Conservation (phyloP, 2,329 filamentous ascomycete genomes). For the Neurospora sp. region DNA sequence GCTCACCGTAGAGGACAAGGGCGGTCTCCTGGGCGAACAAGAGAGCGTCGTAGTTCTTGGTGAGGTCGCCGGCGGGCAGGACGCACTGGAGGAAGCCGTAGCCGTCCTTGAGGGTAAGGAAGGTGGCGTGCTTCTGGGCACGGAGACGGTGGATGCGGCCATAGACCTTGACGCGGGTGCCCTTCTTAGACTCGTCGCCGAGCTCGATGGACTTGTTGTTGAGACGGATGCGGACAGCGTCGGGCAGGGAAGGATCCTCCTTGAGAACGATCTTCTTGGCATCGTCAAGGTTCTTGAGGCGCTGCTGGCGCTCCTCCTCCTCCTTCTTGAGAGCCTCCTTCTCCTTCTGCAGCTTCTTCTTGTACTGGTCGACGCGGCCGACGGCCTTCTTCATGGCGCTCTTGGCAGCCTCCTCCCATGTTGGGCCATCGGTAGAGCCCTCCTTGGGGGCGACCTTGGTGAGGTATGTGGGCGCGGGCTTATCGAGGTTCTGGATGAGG, state of each 20-base stretch:
- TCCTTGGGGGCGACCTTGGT: constrained; percentile 55
- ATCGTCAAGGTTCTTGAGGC: constrained; percentile 62
- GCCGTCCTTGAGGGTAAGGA: constrained; percentile 78
- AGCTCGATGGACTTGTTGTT: constrained; percentile 56
- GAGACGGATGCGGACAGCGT: constrained; percentile 66
- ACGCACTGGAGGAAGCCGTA: constrained; percentile 81
- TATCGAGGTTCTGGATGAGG: constrained; percentile 58
- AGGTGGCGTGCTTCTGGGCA: constrained; percentile 74
- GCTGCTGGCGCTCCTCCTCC: constrained; percentile 61
- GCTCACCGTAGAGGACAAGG: constrained; percentile 72
- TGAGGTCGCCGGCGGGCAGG: constrained; percentile 63
- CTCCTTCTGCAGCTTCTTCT: constrained; percentile 77
- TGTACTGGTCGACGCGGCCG: constrained; percentile 62
- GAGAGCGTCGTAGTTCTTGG: constrained; percentile 85
- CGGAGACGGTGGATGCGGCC: constrained; percentile 77
- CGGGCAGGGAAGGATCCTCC: constrained; percentile 66
- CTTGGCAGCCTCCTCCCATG: constrained; percentile 77
- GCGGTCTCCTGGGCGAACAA: constrained; percentile 82
- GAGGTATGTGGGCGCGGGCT: constrained; percentile 50
- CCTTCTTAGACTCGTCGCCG: constrained; percentile 41
- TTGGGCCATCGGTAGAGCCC: constrained; percentile 51
- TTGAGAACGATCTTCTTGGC: constrained; percentile 65
- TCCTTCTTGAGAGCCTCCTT: constrained; percentile 61
- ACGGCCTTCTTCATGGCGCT: constrained; percentile 77
- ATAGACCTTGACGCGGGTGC: constrained; percentile 67